Conservation (phyloP, 78 protist genomes). For the Emiliania huxleyi region DNA sequence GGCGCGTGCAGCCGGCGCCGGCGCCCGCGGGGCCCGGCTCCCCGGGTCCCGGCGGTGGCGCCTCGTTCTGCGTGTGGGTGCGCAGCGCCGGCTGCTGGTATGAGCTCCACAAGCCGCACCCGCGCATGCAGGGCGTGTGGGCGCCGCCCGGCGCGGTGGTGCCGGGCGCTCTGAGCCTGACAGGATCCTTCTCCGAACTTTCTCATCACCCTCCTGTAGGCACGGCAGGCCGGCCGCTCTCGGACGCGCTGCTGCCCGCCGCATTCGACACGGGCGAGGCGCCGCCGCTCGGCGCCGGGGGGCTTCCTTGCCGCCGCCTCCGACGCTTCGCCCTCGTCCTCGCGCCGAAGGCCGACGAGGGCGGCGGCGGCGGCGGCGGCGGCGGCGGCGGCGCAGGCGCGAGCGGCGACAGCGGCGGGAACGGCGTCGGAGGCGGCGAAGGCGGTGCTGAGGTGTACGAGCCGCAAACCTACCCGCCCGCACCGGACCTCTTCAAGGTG, state of each 20-base stretch:
- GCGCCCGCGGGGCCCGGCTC: not conserved
- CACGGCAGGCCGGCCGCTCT: not conserved
- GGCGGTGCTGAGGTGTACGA: not conserved
- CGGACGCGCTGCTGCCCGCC: not conserved
- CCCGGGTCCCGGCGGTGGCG: not conserved
- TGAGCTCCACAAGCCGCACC: not conserved
- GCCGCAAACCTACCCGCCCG: not conserved
- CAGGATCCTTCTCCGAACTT: not conserved
- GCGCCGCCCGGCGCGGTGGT: not conserved
- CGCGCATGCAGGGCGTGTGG: not conserved
- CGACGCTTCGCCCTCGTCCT: not conserved
- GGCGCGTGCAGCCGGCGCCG: not conserved
- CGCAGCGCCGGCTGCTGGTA: not conserved
- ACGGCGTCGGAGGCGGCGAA: not conserved
- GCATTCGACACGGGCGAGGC: not conserved
- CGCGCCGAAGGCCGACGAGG: not conserved
- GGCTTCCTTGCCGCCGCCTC: not conserved
- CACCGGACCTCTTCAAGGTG: not conserved
- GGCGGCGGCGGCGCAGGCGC: too few relatives aligned
- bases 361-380: too few relatives aligned
- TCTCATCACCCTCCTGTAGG: not conserved
- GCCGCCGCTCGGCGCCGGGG: not conserved
- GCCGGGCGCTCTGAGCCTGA: not conserved
- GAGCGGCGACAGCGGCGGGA: too few relatives aligned
- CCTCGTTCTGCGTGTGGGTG: not conserved